phyloP scores from a whole-genome alignment of 768 basidiomycete species.

The Lactifluus volemus region DNA sequence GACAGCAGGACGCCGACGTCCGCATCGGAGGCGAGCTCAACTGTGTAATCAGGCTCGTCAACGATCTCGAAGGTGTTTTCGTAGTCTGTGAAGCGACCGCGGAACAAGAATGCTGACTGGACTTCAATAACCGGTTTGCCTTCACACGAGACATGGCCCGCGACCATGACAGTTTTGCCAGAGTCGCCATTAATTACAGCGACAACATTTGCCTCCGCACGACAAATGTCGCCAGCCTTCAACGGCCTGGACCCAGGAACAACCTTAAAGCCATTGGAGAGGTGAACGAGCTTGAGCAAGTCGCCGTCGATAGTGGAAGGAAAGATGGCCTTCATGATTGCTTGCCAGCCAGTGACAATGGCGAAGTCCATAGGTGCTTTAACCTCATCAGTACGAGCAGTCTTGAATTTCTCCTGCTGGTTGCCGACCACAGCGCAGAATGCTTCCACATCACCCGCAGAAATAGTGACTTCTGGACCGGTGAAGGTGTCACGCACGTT shows the following conservation, averaged over 20 bases:
- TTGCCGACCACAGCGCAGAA: conserved; percentile 95
- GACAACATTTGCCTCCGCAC: too few relatives aligned
- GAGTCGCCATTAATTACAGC: too few relatives aligned
- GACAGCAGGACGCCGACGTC: conserved; percentile 84
- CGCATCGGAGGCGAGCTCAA: conserved; percentile 67
- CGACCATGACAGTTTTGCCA: too few relatives aligned
- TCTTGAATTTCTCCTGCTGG: conserved; percentile 85
- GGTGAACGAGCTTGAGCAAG: too few relatives aligned
- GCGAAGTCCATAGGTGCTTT: too few relatives aligned
- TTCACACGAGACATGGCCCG: too few relatives aligned
- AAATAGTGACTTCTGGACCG: conserved; percentile 68
- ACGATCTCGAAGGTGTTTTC: too few relatives aligned
- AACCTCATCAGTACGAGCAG: conserved; percentile 54
- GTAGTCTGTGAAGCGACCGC: too few relatives aligned
- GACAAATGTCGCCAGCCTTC: conserved; percentile 81
- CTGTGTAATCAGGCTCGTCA: conserved; percentile 25
- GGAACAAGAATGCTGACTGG: too few relatives aligned
- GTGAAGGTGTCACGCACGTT: conserved; percentile 38
- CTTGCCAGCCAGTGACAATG: too few relatives aligned
- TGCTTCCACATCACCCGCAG: conserved; percentile 65
- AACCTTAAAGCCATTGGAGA: conserved; percentile 45
- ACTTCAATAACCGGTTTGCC: too few relatives aligned
- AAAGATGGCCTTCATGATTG: conserved; percentile 68
- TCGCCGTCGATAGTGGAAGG: conserved; percentile 88
- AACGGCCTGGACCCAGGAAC: conserved; percentile 71